Base-by-base conservation (phyloP, 306 rosid species). In the Acacia crassicarpa region DNA sequence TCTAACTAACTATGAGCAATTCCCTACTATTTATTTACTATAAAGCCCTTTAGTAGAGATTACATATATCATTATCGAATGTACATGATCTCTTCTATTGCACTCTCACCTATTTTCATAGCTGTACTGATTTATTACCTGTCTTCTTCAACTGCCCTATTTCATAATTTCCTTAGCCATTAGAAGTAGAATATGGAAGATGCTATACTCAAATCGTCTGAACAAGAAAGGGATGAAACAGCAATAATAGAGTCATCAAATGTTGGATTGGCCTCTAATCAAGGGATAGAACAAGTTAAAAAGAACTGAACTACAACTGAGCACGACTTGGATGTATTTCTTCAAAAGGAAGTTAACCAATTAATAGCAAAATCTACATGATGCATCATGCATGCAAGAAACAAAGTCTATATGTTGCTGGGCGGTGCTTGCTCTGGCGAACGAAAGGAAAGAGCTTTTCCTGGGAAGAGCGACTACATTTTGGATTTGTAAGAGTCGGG, bases 331-430 rank as follows among this genome's bases (percentile, higher is more conserved):
- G 96, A 93, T 89, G 83, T 22, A 61, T 93, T 90, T 85, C 97
- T 91, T 75, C 35, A 32, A 32, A 32, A 32, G 35, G 35, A 32
- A 3, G 58, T 67, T 67, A 77, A 80, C 43, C 62, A n/a, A 53
- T 54, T 72, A 77, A 44, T 71, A 66, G 51, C 23, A 2, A 71
- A 48, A 56, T 27, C 7, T 2, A 45, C 62, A 32, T 32, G 35
- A 30, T 93, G n/a, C n/a, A n/a, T n/a, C n/a, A n/a, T n/a, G 97
- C 88, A 91, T 72, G 91, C 92, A 93, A 11, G 95, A 84, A 25
- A 93, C 72, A 0, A 56, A 78, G 13, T 88, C 94, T 51, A 65
- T 89, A 82, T 91, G 95, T 61, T 71, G 81, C 1, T 53, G 76
- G 4, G 65, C 14, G 74, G 48, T 72, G 58, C 65, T 89, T 3